Percentiles rank a stretch among this genome's conserved stretches.
Conservation (phyloP, 78 protist genomes). For the Dictyostelium purpureum region DNA sequence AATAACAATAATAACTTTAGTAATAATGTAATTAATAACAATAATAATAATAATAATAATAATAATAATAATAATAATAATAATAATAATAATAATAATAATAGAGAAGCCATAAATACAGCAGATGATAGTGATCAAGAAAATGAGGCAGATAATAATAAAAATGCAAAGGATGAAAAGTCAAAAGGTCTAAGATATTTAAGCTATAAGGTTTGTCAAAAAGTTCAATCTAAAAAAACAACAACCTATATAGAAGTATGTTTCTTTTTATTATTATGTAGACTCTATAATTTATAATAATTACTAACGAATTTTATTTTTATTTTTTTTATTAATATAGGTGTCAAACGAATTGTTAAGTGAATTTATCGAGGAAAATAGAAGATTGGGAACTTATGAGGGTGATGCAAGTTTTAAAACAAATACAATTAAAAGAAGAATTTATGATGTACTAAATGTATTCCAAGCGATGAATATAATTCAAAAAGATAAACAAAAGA, state of each 20-base stretch:
- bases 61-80: neutral
- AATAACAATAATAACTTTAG: neutral
- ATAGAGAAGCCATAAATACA: neutral
- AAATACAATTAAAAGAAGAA: conserved; percentile 94
- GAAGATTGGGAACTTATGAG: neutral
- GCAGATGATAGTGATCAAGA: neutral
- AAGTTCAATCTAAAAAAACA: conserved; percentile 46
- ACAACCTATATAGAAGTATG: conserved; percentile 40
- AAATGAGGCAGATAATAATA: neutral
- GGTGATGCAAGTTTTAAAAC: conserved; percentile 9
- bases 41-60: neutral
- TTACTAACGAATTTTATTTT: neutral
- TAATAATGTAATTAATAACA: neutral
- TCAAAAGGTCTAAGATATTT: conserved; percentile 63
- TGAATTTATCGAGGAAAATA: conserved; percentile 38
- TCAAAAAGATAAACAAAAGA: conserved; percentile 86
- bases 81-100: neutral
- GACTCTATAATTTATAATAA: neutral
- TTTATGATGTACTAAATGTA: conserved; percentile 95
- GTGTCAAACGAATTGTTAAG: conserved; percentile 40
- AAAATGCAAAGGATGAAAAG: conserved; percentile 53
- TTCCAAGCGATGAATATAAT: conserved; percentile 94
- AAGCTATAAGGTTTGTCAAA: conserved; percentile 55
- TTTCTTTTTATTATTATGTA: neutral
- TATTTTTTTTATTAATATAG: neutral